phyloP scores from a whole-genome alignment of 2,329 filamentous ascomycete species.

The Ceratocystis colombiana region DNA sequence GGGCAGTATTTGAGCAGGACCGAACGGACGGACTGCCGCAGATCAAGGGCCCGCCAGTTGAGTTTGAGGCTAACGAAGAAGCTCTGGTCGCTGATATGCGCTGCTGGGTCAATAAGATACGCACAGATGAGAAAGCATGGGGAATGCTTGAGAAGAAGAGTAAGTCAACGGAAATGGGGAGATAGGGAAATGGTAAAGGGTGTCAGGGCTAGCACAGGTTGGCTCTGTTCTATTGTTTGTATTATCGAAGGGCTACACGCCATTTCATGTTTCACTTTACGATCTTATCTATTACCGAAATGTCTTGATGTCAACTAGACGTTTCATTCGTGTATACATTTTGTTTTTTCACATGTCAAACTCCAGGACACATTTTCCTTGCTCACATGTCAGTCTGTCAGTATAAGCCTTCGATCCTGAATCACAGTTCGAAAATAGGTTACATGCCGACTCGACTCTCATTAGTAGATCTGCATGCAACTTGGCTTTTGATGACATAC shows the following conservation, averaged over 20 bases:
- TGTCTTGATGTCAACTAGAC: not conserved
- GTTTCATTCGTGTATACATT: not conserved
- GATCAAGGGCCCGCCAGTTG: slow-evolving; percentile 51
- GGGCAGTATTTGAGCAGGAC: slow-evolving; percentile 49
- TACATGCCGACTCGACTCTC: slow-evolving; percentile 4
- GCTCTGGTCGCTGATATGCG: slow-evolving; percentile 10
- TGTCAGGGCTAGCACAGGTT: not conserved
- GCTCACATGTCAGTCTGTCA: not conserved
- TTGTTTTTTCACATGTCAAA: not conserved
- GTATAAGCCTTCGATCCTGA: not conserved
- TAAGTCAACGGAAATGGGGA: not conserved
- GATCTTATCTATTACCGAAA: not conserved
- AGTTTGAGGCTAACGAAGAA: slow-evolving; percentile 43
- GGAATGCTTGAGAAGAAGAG: slow-evolving; percentile 23
- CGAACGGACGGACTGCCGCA: slow-evolving; percentile 38
- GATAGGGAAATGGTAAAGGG: not conserved
- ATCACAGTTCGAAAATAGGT: not conserved
- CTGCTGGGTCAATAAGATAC: slow-evolving; percentile 14
- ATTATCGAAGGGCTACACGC: not conserved
- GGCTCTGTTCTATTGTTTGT: not conserved
- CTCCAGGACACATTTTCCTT: not conserved
- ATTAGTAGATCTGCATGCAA: not conserved
- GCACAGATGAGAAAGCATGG: slow-evolving; percentile 20
- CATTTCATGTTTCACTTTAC: not conserved
- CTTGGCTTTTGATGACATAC: not conserved